phyloP scores from a whole-genome alignment of 495 filamentous ascomycete species.

The Chaetomium cochliodes region DNA sequence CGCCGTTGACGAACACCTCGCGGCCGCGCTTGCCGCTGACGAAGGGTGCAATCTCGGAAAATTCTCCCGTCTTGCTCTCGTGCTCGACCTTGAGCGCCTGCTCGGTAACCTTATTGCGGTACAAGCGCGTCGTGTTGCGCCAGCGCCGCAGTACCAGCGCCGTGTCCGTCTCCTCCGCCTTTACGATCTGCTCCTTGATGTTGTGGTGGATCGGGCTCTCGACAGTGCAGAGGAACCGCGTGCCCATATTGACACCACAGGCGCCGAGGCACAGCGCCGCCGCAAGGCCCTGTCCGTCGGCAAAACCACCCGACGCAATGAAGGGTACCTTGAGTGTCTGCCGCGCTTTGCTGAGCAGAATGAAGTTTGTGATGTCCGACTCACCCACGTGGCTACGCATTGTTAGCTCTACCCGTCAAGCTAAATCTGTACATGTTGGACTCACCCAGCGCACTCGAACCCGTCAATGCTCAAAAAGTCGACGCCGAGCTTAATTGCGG shows the following conservation, averaged over 20 bases:
- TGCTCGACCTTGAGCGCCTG: conserved; percentile 79
- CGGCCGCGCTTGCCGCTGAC: conserved; percentile 90
- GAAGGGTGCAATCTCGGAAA: conserved; percentile 82
- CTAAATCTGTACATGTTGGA: background rate
- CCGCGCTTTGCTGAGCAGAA: conserved; percentile 79
- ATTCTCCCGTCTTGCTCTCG: conserved; percentile 84
- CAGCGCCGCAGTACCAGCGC: conserved; percentile 84
- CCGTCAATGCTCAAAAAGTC: conserved; percentile 97
- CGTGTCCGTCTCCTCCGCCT: conserved; percentile 86
- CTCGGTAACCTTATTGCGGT: conserved; percentile 81
- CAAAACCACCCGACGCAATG: conserved; percentile 93
- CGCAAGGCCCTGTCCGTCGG: conserved; percentile 89
- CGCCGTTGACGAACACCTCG: conserved; percentile 89
- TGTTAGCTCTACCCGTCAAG: background rate
- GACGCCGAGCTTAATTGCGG: conserved; percentile 89
- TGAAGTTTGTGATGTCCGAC: conserved; percentile 96
- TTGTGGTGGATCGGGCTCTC: conserved; percentile 91
- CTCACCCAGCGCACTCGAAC: conserved; percentile 93
- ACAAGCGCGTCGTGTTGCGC: conserved; percentile 89
- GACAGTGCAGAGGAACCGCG: conserved; percentile 88
- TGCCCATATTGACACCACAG: conserved; percentile 96
- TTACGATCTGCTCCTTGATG: conserved; percentile 89
- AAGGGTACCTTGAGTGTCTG: conserved; percentile 86
- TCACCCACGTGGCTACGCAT: conserved; percentile 69
- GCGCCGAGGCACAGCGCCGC: conserved; percentile 89